A percentile compares a stretch with the other conserved stretches of the same genome.
Evolutionary conservation across 345 rosid species (phyloP).

Genomic region (Linum usitatissimum): DNA sequence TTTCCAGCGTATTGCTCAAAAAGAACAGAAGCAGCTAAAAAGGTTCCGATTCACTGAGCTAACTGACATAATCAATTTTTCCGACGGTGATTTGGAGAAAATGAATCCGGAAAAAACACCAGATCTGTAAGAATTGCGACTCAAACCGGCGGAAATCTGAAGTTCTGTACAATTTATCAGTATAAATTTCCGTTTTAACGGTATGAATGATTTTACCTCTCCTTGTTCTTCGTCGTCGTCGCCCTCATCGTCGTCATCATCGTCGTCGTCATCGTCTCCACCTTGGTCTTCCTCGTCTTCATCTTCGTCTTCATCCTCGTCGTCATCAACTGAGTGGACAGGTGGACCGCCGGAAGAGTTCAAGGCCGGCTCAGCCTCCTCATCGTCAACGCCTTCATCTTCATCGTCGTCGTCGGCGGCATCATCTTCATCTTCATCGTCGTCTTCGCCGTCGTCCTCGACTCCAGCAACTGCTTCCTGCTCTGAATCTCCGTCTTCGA

Average conservation of each 20-base stretch:
- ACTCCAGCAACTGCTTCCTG: conserved; percentile 13
- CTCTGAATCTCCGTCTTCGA: conserved; percentile 12
- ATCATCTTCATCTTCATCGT: conserved; percentile 29
- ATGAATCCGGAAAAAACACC: no score
- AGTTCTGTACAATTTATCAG: no score
- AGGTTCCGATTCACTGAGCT: no score
- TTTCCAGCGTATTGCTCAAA: no score
- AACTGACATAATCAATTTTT: no score
- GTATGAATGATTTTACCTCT: not conserved
- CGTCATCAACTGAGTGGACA: conserved; percentile 39
- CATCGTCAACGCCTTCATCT: conserved; percentile 25
- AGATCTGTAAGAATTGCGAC: no score
- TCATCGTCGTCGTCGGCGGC: conserved; percentile 24
- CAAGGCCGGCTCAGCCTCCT: conserved; percentile 47
- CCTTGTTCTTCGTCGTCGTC: conserved; percentile 24
- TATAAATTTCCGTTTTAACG: not conserved
- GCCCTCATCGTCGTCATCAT: conserved; percentile 38
- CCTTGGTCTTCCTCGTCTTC: conserved; percentile 40
- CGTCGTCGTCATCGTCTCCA: conserved; percentile 39
- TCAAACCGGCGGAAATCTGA: no score
- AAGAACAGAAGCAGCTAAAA: no score
- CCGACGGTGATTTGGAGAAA: no score
- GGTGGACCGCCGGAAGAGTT: conserved; percentile 49
- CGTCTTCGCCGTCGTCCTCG: conserved; percentile 28
- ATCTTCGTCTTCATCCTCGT: conserved; percentile 42